These are phyloP conservation scores for Cucurbitaria berberidis DNA, from an alignment of 2,329 filamentous ascomycete species.

Conservation along the genomic window DNA sequence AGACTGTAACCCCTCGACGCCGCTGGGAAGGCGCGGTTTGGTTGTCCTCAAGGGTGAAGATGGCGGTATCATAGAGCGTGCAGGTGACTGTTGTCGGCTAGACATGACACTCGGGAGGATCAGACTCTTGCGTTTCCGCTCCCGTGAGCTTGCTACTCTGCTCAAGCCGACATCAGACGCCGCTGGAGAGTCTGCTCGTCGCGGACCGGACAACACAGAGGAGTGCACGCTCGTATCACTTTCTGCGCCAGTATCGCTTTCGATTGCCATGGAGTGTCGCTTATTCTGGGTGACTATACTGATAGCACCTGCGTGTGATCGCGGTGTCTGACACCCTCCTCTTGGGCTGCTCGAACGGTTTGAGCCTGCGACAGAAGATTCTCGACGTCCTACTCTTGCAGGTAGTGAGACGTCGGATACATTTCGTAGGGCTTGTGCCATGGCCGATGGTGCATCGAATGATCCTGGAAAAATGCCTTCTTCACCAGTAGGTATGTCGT, in stretches of 20 bases:
- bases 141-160: conserved; percentile 77
- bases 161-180: conserved; percentile 83
- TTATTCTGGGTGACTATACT: conserved; percentile 69
- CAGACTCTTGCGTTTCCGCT: conserved; percentile 85
- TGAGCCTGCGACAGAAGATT: conserved; percentile 72
- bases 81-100: conserved; percentile 87
- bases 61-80: conserved; percentile 67
- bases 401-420: conserved; percentile 58
- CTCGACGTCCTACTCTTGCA: conserved; percentile 54
- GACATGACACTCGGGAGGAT: conserved; percentile 81
- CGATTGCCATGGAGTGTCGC: conserved; percentile 77
- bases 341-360: conserved; percentile 88
- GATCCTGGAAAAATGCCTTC: conserved; percentile 66
- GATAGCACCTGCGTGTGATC: conserved; percentile 72
- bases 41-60: conserved; percentile 87
- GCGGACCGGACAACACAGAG: conserved; percentile 72
- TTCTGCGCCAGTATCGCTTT: conserved; percentile 81
- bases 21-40: conserved; percentile 74
- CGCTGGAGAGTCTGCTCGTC: conserved; percentile 80
- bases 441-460: conserved; percentile 63
- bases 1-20: conserved; percentile 72
- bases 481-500: conserved; percentile 52
- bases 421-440: conserved; percentile 63
- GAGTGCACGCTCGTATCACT: conserved; percentile 91
- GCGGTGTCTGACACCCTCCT: conserved; percentile 82